These are phyloP conservation scores for Beauveria sp. DNA, from an alignment of 2,329 filamentous ascomycete genomes.

Conservation along the genomic window DNA sequence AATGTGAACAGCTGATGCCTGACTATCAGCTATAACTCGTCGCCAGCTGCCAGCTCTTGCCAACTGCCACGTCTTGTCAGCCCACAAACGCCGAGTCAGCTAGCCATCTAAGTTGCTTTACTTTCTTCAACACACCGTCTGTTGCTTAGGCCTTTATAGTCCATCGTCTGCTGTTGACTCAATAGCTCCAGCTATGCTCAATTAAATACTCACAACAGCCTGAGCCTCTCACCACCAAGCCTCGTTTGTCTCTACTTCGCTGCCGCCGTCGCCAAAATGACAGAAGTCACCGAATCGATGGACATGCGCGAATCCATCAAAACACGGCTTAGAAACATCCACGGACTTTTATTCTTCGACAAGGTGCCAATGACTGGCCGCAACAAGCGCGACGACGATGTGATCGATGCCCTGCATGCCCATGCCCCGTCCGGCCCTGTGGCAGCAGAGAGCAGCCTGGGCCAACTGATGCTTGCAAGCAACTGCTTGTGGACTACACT, in stretches of 20 bases:
- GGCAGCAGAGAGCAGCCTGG: background rate
- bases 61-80: background rate
- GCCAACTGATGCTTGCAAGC: conserved; percentile 1
- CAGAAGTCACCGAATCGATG: background rate
- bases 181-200: background rate
- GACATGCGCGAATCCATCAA: background rate
- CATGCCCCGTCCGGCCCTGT: background rate
- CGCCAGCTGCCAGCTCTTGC: background rate
- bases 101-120: background rate
- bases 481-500: background rate
- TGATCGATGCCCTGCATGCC: background rate
- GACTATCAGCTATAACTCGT: background rate
- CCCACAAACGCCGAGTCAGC: background rate
- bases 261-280: background rate
- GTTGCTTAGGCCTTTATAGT: background rate
- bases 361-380: background rate
- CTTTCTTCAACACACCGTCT: background rate
- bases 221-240: background rate
- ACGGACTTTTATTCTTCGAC: background rate
- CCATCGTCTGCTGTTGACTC: background rate
- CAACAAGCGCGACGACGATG: background rate
- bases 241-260: background rate
- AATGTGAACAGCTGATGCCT: background rate
- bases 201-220: too few relatives aligned
- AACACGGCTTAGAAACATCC: background rate